Conservation (phyloP, 192 early-diverging fungal species). For the Coemansia sp. region DNA sequence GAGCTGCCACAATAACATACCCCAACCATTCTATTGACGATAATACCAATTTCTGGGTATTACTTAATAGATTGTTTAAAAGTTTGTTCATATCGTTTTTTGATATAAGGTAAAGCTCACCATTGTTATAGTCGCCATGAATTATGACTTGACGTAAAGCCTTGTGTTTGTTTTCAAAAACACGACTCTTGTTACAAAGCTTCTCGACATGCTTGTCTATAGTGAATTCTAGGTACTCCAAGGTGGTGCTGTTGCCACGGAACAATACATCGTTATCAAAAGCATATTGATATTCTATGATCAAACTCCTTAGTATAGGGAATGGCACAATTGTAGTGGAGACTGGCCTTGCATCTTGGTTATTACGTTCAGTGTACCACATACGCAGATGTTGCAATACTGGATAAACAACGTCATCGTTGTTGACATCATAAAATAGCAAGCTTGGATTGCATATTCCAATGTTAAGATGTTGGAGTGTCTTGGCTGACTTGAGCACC, state of each 20-base stretch:
- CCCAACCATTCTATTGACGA: not conserved
- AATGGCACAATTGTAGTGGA: not conserved
- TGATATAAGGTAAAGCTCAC: too few relatives aligned
- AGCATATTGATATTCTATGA: not conserved
- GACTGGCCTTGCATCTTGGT: not conserved
- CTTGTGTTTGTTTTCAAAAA: not conserved
- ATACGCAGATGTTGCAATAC: not conserved
- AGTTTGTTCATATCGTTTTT: not conserved
- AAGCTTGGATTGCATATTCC: not conserved
- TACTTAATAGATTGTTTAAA: not conserved
- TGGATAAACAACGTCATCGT: not conserved
- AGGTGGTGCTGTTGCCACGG: slow-evolving; percentile 8
- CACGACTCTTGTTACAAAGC: not conserved
- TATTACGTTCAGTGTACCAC: too few relatives aligned
- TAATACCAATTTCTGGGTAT: not conserved
- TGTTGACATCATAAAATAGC: not conserved
- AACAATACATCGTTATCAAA: slow-evolving; percentile 13
- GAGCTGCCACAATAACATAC: not conserved
- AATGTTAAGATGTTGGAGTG: not conserved
- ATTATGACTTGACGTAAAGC: not conserved
- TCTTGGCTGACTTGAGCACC: not conserved
- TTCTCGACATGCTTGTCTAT: not conserved
- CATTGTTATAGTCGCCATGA: not conserved
- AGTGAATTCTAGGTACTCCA: not conserved
- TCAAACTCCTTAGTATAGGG: not conserved